Evolutionary conservation across 768 basidiomycete genomes (phyloP).

Genomic region (Russula emetica): DNA sequence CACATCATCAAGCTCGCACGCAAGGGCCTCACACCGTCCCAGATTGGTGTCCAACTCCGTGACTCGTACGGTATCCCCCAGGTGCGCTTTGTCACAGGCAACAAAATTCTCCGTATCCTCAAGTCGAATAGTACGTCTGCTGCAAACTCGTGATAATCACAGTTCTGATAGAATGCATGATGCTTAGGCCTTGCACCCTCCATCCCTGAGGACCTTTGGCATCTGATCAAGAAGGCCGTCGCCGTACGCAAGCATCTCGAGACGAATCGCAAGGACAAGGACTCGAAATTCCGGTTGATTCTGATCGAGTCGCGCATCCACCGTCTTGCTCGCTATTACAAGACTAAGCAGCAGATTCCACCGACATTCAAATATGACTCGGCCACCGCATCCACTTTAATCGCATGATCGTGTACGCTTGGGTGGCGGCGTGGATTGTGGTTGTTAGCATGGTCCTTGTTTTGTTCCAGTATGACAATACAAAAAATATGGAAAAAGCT

Average conservation of each 20-base stretch:
- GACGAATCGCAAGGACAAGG: conserved; percentile 97
- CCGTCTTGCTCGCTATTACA: conserved; percentile 97
- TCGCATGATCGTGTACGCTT: conserved; percentile 50
- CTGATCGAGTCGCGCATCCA: conserved; percentile 99
- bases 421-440: neutral
- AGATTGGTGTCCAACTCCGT: conserved; percentile 96
- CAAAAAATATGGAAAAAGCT: conserved; percentile 15
- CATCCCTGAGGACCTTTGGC: conserved; percentile 99
- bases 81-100: conserved; percentile 96
- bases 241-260: conserved; percentile 98
- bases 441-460: conserved; percentile 11
- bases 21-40: conserved; percentile 96
- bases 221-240: conserved; percentile 99
- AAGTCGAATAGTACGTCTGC: conserved; percentile 77
- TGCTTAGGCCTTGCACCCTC: conserved; percentile 87
- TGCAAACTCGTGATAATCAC: neutral
- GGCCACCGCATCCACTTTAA: conserved; percentile 86
- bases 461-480: conserved; percentile 24
- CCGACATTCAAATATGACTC: conserved; percentile 99
- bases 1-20: conserved; percentile 96
- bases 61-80: conserved; percentile 98
- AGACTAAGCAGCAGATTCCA: conserved; percentile 95
- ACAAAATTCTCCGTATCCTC: conserved; percentile 98
- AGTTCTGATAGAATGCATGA: neutral
- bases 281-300: conserved; percentile 95